These are phyloP conservation scores for Glomus cerebriforme DNA, from an alignment of 192 early-diverging fungal species.

Conservation along the genomic window DNA sequence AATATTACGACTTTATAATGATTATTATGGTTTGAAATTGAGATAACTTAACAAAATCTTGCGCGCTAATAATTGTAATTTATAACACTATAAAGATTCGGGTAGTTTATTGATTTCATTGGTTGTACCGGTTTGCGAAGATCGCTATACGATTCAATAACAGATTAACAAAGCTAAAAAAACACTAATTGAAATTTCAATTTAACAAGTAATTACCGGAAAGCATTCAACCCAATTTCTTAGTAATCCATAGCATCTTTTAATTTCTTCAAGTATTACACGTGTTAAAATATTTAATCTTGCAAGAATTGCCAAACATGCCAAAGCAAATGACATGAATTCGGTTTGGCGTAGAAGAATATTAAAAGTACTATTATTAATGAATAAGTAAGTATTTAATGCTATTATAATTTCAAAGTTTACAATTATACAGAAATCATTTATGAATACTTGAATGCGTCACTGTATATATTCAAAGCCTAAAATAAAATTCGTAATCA, in stretches of 20 bases:
- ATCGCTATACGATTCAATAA: not conserved
- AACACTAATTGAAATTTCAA: not conserved
- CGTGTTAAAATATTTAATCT: slow-evolving; percentile 31
- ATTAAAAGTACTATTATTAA: slow-evolving; percentile 37
- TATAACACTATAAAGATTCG: too few species aligned
- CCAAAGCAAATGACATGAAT: slow-evolving; percentile 50
- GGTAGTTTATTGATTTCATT: too few species aligned
- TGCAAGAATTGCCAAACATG: slow-evolving; percentile 14
- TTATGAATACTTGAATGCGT: not conserved
- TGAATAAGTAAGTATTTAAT: not conserved
- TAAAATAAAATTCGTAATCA: not conserved
- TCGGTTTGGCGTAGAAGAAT: slow-evolving; percentile 42
- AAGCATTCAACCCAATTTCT: slow-evolving; percentile 30
- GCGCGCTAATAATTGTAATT: too few species aligned
- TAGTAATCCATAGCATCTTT: slow-evolving; percentile 29
- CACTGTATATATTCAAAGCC: not conserved
- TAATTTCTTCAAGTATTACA: slow-evolving; percentile 27
- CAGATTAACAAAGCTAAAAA: not conserved
- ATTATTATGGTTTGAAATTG: too few species aligned
- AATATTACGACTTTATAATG: too few species aligned
- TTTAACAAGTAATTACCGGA: slow-evolving; percentile 6
- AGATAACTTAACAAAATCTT: too few species aligned
- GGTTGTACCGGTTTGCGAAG: not conserved
- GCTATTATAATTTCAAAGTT: too few species aligned
- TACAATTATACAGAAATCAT: too few species aligned